phyloP scores from a whole-genome alignment of 768 basidiomycete genomes.

The Hydnum rufescens region DNA sequence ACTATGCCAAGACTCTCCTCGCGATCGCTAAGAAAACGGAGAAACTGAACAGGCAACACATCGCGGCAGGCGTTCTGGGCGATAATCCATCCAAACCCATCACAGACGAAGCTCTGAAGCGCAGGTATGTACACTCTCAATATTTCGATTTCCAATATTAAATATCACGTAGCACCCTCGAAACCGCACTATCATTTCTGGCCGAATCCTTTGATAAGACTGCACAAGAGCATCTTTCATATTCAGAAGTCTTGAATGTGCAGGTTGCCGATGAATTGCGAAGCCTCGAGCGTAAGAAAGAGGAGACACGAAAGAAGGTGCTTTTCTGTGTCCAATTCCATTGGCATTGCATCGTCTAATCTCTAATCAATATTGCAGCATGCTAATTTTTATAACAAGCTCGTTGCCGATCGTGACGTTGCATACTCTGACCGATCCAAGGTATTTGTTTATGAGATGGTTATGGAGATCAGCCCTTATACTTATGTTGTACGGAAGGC shows the following conservation, averaged over 20 bases:
- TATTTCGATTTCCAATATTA: not conserved
- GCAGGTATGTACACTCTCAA: constrained; percentile 27
- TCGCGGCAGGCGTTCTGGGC: constrained; percentile 37
- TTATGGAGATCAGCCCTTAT: not conserved
- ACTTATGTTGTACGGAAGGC: constrained; percentile 20
- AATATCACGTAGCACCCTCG: constrained; percentile 35
- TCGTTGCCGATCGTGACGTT: constrained; percentile 50
- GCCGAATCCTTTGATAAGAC: constrained; percentile 37
- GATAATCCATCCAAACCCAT: constrained; percentile 44
- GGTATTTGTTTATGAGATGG: constrained; percentile 24
- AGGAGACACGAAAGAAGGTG: constrained; percentile 52
- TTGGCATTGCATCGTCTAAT: not conserved
- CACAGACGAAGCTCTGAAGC: constrained; percentile 30
- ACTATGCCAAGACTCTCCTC: constrained; percentile 58
- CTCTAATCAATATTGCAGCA: not conserved
- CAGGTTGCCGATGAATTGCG: constrained; percentile 48
- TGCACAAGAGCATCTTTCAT: constrained; percentile 47
- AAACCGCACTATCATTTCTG: constrained; percentile 47
- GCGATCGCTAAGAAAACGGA: constrained; percentile 44
- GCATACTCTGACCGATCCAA: constrained; percentile 47
- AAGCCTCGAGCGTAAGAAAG: constrained; percentile 38
- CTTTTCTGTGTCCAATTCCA: not conserved
- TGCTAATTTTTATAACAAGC: constrained; percentile 22
- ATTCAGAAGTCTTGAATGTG: constrained; percentile 38
- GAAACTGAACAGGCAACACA: constrained; percentile 39